Percentiles rank a stretch among this genome's conserved stretches.
These are phyloP conservation scores for Cercophora samala DNA, from an alignment of 495 filamentous ascomycete genomes.

Conservation along the genomic window DNA sequence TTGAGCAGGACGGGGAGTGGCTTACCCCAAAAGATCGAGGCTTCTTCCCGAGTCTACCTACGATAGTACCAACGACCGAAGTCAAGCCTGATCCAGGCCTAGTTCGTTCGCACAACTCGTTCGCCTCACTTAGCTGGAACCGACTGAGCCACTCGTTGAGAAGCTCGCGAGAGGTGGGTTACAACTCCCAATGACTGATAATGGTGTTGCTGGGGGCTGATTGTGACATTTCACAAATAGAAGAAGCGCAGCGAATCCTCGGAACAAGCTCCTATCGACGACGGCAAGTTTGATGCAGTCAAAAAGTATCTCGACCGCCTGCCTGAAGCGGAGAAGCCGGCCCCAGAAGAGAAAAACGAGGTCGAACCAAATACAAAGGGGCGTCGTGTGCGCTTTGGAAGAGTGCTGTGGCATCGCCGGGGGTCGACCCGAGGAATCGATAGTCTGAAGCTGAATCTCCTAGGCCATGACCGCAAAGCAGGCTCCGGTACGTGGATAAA, in stretches of 20 bases:
- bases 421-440: conserved; percentile 21
- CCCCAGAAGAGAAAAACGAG: not conserved
- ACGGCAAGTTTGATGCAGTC: conserved; percentile 5
- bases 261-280: not conserved
- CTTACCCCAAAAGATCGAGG: conserved; percentile 18
- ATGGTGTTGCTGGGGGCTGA: not conserved
- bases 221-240: not conserved
- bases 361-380: not conserved
- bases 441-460: not conserved
- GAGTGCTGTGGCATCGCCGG: conserved; percentile 43
- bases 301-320: conserved; percentile 4
- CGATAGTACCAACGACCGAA: not conserved
- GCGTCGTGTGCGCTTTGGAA: conserved; percentile 32
- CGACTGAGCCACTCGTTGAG: conserved; percentile 7
- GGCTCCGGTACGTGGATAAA: not conserved
- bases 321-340: conserved; percentile 1
- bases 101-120: not conserved
- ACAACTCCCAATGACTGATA: not conserved
- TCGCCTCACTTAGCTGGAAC: conserved; percentile 6
- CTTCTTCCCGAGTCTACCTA: not conserved
- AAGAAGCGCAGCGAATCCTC: conserved; percentile 5
- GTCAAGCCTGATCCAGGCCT: not conserved
- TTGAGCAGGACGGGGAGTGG: conserved; percentile 20
- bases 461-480: not conserved
- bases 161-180: conserved; percentile 4